Conservation (phyloP, 2,329 filamentous ascomycete genomes). For the Emericellopsis atlantica region DNA sequence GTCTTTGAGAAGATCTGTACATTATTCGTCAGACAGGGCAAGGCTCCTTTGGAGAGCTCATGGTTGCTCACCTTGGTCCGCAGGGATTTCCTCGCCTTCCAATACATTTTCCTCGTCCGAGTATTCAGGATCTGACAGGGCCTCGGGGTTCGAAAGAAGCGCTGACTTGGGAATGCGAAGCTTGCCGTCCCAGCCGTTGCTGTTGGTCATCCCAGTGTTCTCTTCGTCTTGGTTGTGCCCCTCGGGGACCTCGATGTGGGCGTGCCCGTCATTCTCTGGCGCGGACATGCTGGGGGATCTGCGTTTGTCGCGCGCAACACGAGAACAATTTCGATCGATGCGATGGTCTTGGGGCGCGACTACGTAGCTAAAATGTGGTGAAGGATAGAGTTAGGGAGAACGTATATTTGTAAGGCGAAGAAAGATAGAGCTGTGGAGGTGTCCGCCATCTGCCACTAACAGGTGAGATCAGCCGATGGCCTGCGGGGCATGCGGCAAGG, state of each 20-base stretch:
- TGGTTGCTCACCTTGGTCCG: slow-evolving; percentile 58
- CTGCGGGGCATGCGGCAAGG: no score
- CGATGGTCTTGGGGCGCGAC: no score
- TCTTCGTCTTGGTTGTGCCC: slow-evolving; percentile 26
- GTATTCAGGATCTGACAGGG: slow-evolving; percentile 73
- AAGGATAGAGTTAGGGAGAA: neutral
- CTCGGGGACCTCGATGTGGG: slow-evolving; percentile 37
- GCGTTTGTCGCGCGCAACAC: neutral
- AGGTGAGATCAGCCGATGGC: no score
- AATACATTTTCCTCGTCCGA: slow-evolving; percentile 59
- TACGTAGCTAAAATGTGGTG: neutral
- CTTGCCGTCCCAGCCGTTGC: slow-evolving; percentile 75
- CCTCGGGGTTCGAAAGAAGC: slow-evolving; percentile 64
- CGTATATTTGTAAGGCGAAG: no score
- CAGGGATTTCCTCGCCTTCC: slow-evolving; percentile 61
- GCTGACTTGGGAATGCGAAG: slow-evolving; percentile 53
- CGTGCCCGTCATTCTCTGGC: slow-evolving; percentile 18
- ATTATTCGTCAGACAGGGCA: neutral
- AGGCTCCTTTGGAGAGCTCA: no score
- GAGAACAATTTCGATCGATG: no score
- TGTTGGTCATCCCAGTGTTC: slow-evolving; percentile 39
- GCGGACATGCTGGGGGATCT: slow-evolving; percentile 12
- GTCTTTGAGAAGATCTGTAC: slow-evolving; percentile 44
- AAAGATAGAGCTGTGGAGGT: no score
- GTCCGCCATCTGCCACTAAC: no score